Conservation (phyloP, 345 rosid species). For the Camelina hispida region DNA sequence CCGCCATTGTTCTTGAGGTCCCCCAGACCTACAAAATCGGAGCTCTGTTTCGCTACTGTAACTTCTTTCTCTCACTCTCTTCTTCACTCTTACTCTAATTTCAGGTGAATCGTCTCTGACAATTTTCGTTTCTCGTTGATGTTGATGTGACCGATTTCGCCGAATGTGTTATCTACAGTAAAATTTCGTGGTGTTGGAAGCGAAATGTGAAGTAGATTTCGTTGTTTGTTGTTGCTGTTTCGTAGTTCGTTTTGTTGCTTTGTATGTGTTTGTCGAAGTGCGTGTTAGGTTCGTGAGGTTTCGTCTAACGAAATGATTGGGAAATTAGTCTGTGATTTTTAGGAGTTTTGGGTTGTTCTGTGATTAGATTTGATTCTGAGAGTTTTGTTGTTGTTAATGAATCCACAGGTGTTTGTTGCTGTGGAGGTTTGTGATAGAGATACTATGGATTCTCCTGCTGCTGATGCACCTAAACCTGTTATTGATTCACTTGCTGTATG, state of each 20-base stretch:
- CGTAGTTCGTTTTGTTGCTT: background rate
- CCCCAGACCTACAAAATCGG: background rate
- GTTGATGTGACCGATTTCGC: background rate
- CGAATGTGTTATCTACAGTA: no score
- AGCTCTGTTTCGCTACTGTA: background rate
- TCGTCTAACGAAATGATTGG: background rate
- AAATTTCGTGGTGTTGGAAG: background rate
- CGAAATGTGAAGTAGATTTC: background rate
- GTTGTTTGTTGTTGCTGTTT: background rate
- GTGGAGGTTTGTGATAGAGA: slow-evolving; percentile 8
- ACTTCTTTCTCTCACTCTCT: no score
- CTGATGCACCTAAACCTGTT: slow-evolving; percentile 43
- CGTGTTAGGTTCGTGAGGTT: slow-evolving; percentile 3
- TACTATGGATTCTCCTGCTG: slow-evolving; percentile 51
- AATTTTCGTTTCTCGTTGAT: background rate
- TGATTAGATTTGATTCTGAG: slow-evolving; percentile 6
- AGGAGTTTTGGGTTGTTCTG: slow-evolving; percentile 1
- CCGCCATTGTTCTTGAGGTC: background rate
- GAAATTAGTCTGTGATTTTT: background rate
- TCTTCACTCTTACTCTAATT: background rate
- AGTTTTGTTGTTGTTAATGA: background rate
- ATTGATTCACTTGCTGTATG: slow-evolving; percentile 36
- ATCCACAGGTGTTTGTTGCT: slow-evolving; percentile 3
- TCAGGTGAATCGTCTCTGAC: background rate
- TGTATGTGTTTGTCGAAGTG: background rate